Evolutionary conservation across 176 grass and related monocot genomes (phyloP), one percentile per base, ranked within the genome.

Genomic region (Zoysia japonica): DNA sequence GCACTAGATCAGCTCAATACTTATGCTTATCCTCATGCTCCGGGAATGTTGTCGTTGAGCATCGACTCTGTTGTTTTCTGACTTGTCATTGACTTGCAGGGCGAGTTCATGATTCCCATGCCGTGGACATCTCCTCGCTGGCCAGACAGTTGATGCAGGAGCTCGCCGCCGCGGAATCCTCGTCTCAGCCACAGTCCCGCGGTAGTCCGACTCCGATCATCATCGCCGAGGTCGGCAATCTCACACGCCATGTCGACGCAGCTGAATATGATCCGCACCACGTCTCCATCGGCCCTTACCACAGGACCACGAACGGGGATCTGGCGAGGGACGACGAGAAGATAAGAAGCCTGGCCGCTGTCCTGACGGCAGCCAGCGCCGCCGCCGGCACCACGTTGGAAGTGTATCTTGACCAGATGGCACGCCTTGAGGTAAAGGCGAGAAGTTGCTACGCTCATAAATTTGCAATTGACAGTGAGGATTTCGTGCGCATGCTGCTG

Each of bases 231-330:
- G 70, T 75, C 10, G 3, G 0, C 0, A 8, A 14, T 0, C 38
- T 2, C 6, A 65, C 68, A 15, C 56, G 79, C 44, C 11, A 4
- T 2, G 45, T 72, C 6, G 56, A 81, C 37, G 0, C 3, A 11
- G 5, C 2, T 0, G 75, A 71, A 43, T 61, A 71, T 43, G 9
- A 71, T 0, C 78, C 67, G 10, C 67, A 41, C 1, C 47, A 9
- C 43, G 67, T 80, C 1, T 70, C 78, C 28, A 40, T 80, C 20
- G 78, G 78, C 0, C 78, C 67, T 7, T 80, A 49, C 9, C 20
- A 61, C 35, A 9, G 53, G 2, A 17, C 5, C 7, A 15, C 0
- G 7, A 62, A 10, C n/a, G 6, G n/a, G 0, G 1, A 2, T 2
- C 67, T 71, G 9, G 20, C 5, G 0, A 7, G 9, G 12, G 53